Conservation (phyloP, 495 filamentous ascomycete species). For the Articulospora tetracladia region DNA sequence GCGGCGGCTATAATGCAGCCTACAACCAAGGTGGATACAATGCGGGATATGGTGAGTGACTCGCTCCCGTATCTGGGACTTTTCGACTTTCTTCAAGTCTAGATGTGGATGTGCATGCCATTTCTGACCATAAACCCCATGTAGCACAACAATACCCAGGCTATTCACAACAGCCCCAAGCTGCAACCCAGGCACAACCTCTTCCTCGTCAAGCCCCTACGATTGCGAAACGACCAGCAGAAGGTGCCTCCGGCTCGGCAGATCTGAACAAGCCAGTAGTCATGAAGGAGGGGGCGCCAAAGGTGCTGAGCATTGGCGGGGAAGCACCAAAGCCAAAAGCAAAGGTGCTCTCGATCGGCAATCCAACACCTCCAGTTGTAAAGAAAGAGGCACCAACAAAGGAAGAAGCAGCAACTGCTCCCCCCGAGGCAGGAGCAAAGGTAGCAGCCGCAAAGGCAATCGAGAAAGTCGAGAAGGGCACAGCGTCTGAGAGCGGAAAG, state of each 20-base stretch:
- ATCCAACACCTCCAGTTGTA: conserved; percentile 34
- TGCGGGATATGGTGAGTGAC: conserved; percentile 52
- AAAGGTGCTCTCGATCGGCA: conserved; percentile 66
- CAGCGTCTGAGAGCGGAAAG: conserved; percentile 45
- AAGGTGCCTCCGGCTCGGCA: conserved; percentile 33
- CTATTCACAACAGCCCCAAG: conserved; percentile 45
- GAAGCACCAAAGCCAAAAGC: conserved; percentile 54
- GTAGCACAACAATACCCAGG: conserved; percentile 27
- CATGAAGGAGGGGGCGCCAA: conserved; percentile 42
- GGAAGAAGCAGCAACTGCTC: conserved; percentile 30
- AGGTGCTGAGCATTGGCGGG: conserved; percentile 50
- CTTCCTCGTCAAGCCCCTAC: conserved; percentile 53
- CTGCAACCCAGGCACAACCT: conserved; percentile 33
- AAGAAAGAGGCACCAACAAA: conserved; percentile 46
- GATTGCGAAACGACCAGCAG: conserved; percentile 60
- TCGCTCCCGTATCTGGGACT: not conserved
- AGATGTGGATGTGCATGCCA: not conserved
- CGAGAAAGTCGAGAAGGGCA: conserved; percentile 67
- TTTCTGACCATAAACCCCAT: conserved; percentile 1
- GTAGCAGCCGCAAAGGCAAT: conserved; percentile 78
- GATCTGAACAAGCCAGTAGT: conserved; percentile 42
- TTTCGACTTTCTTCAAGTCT: not conserved
- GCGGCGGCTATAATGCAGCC: conserved; percentile 42
- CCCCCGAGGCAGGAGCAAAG: conserved; percentile 56
- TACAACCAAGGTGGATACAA: conserved; percentile 49